These are phyloP conservation scores for Harrya chromipes DNA, from an alignment of 768 basidiomycete species.

Conservation along the genomic window DNA sequence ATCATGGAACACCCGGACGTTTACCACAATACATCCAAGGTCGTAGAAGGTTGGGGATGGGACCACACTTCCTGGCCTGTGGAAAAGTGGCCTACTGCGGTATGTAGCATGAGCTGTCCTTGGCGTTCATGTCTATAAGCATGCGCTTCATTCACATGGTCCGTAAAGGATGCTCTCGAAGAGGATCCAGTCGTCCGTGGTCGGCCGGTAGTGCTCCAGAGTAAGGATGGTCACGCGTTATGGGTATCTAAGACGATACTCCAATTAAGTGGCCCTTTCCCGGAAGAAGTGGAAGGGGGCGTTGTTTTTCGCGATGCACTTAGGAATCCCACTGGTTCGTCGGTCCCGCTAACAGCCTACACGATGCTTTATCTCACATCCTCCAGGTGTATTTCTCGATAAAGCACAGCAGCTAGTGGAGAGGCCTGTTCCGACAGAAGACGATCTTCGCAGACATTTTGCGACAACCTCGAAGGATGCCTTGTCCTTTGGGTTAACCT, in stretches of 20 bases:
- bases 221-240: slow-evolving; percentile 86
- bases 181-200: slow-evolving; percentile 62
- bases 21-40: slow-evolving; percentile 51
- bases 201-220: slow-evolving; percentile 71
- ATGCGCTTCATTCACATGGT: neutral
- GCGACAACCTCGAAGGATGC: slow-evolving; percentile 63
- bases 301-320: slow-evolving; percentile 64
- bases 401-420: slow-evolving; percentile 79
- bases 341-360: neutral
- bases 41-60: slow-evolving; percentile 85
- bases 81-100: slow-evolving; percentile 64
- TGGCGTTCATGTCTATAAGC: neutral
- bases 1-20: slow-evolving; percentile 58
- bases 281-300: slow-evolving; percentile 74
- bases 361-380: slow-evolving; percentile 4
- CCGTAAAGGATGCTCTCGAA: slow-evolving; percentile 66
- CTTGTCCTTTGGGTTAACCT: slow-evolving; percentile 68
- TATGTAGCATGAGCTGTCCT: slow-evolving; percentile 32
- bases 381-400: slow-evolving; percentile 66
- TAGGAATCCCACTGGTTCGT: slow-evolving; percentile 69
- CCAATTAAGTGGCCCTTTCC: slow-evolving; percentile 55
- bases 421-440: slow-evolving; percentile 61
- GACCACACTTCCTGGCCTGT: slow-evolving; percentile 78
- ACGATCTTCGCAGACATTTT: slow-evolving; percentile 60
- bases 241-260: slow-evolving; percentile 77